Base-by-base conservation (phyloP, 1,284 basidiomycete species). In the Pascua sp. region DNA sequence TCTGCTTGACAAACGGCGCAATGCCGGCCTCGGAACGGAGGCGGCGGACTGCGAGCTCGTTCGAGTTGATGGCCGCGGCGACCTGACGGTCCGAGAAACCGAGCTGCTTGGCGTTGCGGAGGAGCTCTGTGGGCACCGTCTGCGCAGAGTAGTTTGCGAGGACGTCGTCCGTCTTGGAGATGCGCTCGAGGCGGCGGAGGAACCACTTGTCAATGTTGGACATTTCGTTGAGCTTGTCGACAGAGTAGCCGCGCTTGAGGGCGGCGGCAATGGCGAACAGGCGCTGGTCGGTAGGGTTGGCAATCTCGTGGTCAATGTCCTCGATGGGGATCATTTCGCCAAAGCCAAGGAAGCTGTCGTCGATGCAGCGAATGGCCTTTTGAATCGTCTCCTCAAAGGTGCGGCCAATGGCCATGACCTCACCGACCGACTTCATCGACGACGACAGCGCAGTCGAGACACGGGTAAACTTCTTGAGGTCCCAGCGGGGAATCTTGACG, bases 131-230 rank as follows among this genome's bases (percentile, higher is more conserved):
- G 55, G 86, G 82, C 48, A 98, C 82, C 53, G 83, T 83, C 8
- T 88, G 83, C 42, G 90, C 83, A 57, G 83, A 87, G 76, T 80
- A 85, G 15, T 82, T 79, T 18, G 81, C 81, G 47, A 95, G 80
- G 52, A 76, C 79, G 62, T 85, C 79, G 74, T 95, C 92, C 81
- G 93, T 89, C 67, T 84, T 83, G 72, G 84, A 86, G 61, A 96
- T 86, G 63, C 89, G 82, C 73, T 89, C 82, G 42, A 98, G 84
- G 77, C 89, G 91, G 60, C 84, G 89, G 72, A 98, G 80, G 84
- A 98, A 98, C 95, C 96, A 98, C 71, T 87, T 90, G 81, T 98
- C 95, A 68, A 98, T 98, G 78, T 89, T 93, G 52, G 92, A 92
- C 86, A 97, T 89, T 74, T 93, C 84, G 87, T 93, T 93, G 67